phyloP scores from a whole-genome alignment of 192 early-diverging fungal species.

The Podila epicladia region DNA sequence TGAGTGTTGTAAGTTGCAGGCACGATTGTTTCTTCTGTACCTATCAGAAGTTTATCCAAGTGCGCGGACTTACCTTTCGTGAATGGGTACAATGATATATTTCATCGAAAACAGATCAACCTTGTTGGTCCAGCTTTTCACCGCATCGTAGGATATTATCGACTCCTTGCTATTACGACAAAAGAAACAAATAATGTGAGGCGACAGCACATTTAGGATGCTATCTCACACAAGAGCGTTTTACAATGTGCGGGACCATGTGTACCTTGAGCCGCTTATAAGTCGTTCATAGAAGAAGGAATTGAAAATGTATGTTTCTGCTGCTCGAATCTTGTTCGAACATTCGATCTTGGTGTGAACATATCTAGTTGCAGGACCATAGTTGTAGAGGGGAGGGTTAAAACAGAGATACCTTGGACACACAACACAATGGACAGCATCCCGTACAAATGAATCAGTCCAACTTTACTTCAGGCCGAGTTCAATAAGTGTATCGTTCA shows the following conservation, averaged over 20 bases:
- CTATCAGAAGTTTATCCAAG: neutral
- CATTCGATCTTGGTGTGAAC: constrained; percentile 49
- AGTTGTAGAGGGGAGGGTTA: neutral
- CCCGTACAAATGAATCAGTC: neutral
- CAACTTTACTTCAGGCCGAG: constrained; percentile 74
- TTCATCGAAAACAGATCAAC: constrained; percentile 77
- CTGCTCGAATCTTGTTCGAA: constrained; percentile 48
- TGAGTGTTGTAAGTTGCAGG: too few relatives aligned
- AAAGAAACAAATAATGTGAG: neutral
- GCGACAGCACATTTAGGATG: neutral
- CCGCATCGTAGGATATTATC: constrained; percentile 56
- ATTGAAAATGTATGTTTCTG: constrained; percentile 77
- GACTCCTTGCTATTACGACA: neutral
- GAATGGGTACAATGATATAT: constrained; percentile 83
- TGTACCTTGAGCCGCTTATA: constrained; percentile 38
- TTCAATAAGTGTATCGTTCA: constrained; percentile 90
- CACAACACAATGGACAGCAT: neutral
- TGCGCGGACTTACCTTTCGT: constrained; percentile 58
- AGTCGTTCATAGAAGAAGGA: constrained; percentile 83
- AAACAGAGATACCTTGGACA: neutral
- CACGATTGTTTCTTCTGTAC: neutral
- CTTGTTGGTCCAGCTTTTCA: constrained; percentile 79
- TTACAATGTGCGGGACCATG: constrained; percentile 2
- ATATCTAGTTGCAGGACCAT: constrained; percentile 5
- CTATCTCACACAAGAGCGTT: too few relatives aligned